These are phyloP conservation scores for Diaporthe vaccinii DNA, from an alignment of 2,329 filamentous ascomycete species.

Conservation along the genomic window DNA sequence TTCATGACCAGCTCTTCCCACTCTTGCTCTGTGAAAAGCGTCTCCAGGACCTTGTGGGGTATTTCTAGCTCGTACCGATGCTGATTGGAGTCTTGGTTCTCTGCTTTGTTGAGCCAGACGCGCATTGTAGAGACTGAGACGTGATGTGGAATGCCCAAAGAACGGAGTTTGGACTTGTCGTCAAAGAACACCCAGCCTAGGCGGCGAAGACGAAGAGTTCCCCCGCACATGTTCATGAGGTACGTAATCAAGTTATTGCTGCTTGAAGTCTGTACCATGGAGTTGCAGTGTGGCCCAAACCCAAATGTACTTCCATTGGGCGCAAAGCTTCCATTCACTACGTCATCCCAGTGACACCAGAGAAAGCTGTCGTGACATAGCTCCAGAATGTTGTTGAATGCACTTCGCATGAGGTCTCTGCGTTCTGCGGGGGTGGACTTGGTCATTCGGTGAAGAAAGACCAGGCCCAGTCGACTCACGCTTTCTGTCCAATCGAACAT, in stretches of 20 bases:
- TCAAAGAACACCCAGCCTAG: not conserved
- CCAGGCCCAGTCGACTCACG: not conserved
- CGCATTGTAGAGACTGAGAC: not conserved
- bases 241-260: accelerated
- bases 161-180: not conserved
- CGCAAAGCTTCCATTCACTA: no score
- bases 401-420: not conserved
- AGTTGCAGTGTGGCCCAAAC: not conserved
- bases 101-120: not conserved
- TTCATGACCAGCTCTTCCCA: not conserved
- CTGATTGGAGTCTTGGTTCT: no score
- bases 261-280: not conserved
- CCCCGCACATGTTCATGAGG: accelerated
- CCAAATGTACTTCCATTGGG: accelerated
- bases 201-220: not conserved
- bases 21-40: not conserved
- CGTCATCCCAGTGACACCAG: not conserved
- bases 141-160: not conserved
- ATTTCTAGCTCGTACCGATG: no score
- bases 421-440: not conserved
- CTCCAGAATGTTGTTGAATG: not conserved
- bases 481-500: not conserved
- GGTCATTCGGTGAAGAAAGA: not conserved
- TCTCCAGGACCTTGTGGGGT: not conserved
- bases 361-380: accelerated